phyloP scores from a whole-genome alignment of 1,284 basidiomycete species.

The Inonotus hispidus region DNA sequence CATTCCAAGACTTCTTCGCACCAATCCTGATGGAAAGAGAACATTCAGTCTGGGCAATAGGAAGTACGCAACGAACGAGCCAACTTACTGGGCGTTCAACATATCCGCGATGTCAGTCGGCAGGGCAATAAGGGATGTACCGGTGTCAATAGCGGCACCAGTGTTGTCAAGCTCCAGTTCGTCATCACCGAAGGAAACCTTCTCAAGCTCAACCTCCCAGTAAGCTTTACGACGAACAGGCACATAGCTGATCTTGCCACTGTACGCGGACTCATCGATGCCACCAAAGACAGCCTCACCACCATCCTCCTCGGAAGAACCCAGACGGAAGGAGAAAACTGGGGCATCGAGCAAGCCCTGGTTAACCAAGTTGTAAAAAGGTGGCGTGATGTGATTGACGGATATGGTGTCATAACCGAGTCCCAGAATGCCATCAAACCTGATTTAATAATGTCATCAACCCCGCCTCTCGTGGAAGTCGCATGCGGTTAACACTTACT shows the following conservation, averaged over 20 bases:
- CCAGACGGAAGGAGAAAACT: conserved; percentile 94
- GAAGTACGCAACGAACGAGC: conserved; percentile 9
- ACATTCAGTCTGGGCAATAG: conserved; percentile 18
- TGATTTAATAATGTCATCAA: conserved; percentile 28
- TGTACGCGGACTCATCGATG: conserved; percentile 76
- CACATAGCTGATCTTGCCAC: conserved; percentile 81
- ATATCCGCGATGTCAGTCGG: conserved; percentile 97
- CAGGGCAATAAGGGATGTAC: conserved; percentile 86
- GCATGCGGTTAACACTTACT: conserved; percentile 44
- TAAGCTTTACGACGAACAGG: conserved; percentile 96
- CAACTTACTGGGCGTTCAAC: conserved; percentile 81
- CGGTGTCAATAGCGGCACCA: conserved; percentile 96
- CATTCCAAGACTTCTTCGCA: conserved; percentile 90
- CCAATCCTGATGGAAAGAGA: conserved; percentile 53
- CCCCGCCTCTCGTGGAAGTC: background rate
- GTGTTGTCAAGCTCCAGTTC: conserved; percentile 83
- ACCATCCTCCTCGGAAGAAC: conserved; percentile 81
- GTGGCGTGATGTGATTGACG: conserved; percentile 91
- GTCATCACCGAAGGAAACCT: conserved; percentile 81
- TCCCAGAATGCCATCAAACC: conserved; percentile 95
- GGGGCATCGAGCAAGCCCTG: conserved; percentile 79
- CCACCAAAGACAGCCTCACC: conserved; percentile 96
- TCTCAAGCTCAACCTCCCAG: conserved; percentile 96
- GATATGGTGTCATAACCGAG: conserved; percentile 95
- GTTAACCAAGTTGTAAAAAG: conserved; percentile 94